Conservation (phyloP, 2,329 filamentous ascomycete species). For the Cadophora luteo-olivacea region DNA sequence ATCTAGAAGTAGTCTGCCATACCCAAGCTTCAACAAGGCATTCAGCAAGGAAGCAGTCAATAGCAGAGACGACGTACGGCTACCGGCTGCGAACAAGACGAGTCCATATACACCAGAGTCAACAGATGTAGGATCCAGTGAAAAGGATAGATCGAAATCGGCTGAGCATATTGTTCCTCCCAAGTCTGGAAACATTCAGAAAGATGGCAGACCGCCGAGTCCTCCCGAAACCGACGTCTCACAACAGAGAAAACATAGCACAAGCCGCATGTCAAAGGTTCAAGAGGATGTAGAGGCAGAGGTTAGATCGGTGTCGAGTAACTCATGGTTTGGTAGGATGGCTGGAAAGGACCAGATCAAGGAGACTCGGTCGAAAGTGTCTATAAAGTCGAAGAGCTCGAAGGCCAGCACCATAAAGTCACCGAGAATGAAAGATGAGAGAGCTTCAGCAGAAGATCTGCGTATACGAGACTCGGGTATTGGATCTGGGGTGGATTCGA, state of each 20-base stretch:
- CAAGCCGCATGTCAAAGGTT: constrained; percentile 46
- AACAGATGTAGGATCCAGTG: constrained; percentile 67
- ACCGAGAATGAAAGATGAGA: constrained; percentile 34
- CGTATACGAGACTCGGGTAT: constrained; percentile 34
- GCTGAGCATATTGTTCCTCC: constrained; percentile 48
- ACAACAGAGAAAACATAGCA: constrained; percentile 47
- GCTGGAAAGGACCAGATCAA: constrained; percentile 44
- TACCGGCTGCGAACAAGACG: constrained; percentile 34
- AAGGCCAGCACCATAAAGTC: constrained; percentile 60
- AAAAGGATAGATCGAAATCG: constrained; percentile 56
- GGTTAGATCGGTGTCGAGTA: constrained; percentile 52
- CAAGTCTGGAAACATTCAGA: constrained; percentile 52
- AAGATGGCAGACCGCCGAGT: constrained; percentile 62
- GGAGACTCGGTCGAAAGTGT: constrained; percentile 58
- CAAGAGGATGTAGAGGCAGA: constrained; percentile 48
- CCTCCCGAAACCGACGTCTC: constrained; percentile 69
- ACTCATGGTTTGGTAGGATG: constrained; percentile 49
- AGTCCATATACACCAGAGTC: constrained; percentile 70
- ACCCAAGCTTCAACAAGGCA: constrained; percentile 86
- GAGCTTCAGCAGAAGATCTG: constrained; percentile 21
- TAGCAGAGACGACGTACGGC: constrained; percentile 49
- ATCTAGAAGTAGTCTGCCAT: constrained; percentile 59
- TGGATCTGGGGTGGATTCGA: constrained; percentile 43
- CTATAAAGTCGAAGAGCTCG: constrained; percentile 61
- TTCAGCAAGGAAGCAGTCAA: constrained; percentile 88